phyloP scores from a whole-genome alignment of 306 rosid genomes.

The Corylus americana region DNA sequence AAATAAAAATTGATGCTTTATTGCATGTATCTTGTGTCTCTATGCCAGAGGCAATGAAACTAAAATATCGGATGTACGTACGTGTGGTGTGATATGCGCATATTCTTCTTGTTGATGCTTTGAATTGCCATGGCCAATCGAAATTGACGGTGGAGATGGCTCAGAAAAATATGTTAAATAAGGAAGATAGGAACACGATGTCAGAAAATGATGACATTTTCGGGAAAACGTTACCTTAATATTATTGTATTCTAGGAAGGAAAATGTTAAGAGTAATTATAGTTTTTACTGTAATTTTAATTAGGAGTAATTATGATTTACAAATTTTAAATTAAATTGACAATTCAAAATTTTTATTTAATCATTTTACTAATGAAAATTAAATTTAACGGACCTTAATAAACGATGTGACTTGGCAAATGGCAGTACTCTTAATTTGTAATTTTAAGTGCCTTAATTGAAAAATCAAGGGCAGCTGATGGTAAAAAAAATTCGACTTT shows the following conservation, averaged over 20 bases:
- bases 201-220: constrained; percentile 35
- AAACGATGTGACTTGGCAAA: background rate
- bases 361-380: too few relatives aligned
- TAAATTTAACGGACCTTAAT: background rate
- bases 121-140: background rate
- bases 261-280: too few relatives aligned
- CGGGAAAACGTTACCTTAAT: too few relatives aligned
- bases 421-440: background rate
- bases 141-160: constrained; percentile 6
- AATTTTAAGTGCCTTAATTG: background rate
- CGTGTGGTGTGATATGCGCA: background rate
- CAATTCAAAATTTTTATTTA: too few relatives aligned
- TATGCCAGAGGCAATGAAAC: background rate
- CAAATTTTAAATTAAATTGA: too few relatives aligned
- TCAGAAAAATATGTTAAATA: background rate
- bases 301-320: too few relatives aligned
- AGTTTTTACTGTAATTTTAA: too few relatives aligned
- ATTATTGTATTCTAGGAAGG: too few relatives aligned
- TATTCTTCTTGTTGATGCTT: constrained; percentile 12
- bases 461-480: too few relatives aligned
- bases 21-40: too few relatives aligned
- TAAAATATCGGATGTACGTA: too few relatives aligned
- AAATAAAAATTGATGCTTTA: too few relatives aligned
- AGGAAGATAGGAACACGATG: constrained; percentile 1
- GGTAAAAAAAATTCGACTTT: background rate